phyloP scores from a whole-genome alignment of 148 eudicot genomes.

The Amaranthus cruentus region DNA sequence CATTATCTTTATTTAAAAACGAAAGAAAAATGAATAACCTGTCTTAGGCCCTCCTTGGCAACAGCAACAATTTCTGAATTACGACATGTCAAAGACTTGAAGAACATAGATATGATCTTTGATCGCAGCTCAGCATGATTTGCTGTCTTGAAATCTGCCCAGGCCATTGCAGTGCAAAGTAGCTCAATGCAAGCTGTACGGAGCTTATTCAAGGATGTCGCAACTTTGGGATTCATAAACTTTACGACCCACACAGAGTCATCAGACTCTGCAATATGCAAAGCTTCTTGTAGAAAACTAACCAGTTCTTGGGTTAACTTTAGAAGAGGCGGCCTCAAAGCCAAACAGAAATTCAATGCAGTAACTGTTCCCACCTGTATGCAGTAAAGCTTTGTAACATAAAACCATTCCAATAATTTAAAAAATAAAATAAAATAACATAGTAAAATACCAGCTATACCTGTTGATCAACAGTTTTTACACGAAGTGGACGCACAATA shows the following conservation, averaged over 20 bases:
- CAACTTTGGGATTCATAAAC: conserved; percentile 86
- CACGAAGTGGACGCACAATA: conserved; percentile 74
- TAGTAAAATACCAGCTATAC: conserved; percentile 30
- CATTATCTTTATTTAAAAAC: background rate
- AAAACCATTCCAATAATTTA: background rate
- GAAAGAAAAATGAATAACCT: conserved; percentile 41
- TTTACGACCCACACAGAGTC: conserved; percentile 87
- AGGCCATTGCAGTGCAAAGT: conserved; percentile 97
- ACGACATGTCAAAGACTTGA: conserved; percentile 88
- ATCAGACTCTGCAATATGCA: conserved; percentile 96
- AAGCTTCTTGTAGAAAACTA: conserved; percentile 84
- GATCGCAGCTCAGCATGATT: conserved; percentile 84
- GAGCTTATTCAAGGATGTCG: conserved; percentile 75
- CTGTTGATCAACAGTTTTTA: conserved; percentile 97
- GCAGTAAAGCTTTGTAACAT: conserved; percentile 3
- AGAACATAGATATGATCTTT: conserved; percentile 91
- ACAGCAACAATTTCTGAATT: conserved; percentile 91
- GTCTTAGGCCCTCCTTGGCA: conserved; percentile 94
- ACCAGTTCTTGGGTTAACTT: conserved; percentile 88
- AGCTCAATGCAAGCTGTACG: conserved; percentile 97
- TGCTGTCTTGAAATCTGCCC: conserved; percentile 92
- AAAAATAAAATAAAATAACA: conserved; percentile 2
- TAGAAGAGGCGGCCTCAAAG: conserved; percentile 96
- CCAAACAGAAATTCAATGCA: conserved; percentile 91
- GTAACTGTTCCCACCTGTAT: conserved; percentile 92